Evolutionary conservation across 2,329 filamentous ascomycete genomes (phyloP), one percentile per base, ranked within the genome.

Genomic region (Colletotrichum ledebouriae): DNA sequence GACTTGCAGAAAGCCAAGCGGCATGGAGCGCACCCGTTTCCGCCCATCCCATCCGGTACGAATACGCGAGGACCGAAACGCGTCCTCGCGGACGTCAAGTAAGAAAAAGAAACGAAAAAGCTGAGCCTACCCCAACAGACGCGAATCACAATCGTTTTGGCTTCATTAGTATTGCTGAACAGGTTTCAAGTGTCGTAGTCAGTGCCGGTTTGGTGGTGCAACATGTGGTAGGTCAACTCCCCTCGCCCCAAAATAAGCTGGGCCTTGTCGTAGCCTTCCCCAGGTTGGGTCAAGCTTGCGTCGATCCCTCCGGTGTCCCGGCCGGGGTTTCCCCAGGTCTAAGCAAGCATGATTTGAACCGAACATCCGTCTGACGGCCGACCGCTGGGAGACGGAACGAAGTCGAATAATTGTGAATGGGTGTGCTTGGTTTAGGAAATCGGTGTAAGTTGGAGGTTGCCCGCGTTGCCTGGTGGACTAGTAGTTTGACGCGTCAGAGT

Each of bases 271-370:
- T 29, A 29, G 6, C 29, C 29, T 29, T 29, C 29, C 29, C 29
- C 29, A 29, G 6, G 29, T 29, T 29, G 6, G 29, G 29, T 6
- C 29, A 29, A 9, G 29, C 29, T 29, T 29, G 29, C 29, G 63
- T 53, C 44, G 63, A 52, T 55, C 57, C 61, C 42, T 50, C 44
- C 57, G 67, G 39, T 61, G 57, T 67, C 67, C 29, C 63, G 67
- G 22, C 52, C 67, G 67, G 60, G 63, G 33, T 69, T 69, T 67
- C 63, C 67, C 67, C 67, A 69, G 63, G 52, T 63, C 29, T 29
- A 29, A 39, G 41, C 20, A 55, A 39, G 39, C 17, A 59, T 17
- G 25, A 25, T 39, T 33, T 60, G 55, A 59, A n/a, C 39, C 47
- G 41, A 29, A 7, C 7, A 29, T 29, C 41, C 53, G 49, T 44